Evolutionary conservation across 768 basidiomycete genomes (phyloP).

Genomic region (Coprinopsis marcescibilis): DNA sequence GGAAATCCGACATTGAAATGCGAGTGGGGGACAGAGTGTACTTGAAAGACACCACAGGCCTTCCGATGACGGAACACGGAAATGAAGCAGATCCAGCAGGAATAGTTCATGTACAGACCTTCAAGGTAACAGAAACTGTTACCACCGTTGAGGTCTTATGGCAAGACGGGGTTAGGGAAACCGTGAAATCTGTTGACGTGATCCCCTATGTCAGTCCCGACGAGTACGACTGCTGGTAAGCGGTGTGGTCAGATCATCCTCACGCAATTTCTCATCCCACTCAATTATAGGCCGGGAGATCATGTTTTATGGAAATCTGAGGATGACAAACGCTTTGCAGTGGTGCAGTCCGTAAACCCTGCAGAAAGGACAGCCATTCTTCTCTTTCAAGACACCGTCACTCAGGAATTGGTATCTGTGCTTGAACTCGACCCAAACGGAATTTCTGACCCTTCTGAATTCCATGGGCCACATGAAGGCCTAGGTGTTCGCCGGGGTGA

Average conservation of each 20-base stretch:
- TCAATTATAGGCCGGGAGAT: constrained; percentile 73
- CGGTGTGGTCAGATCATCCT: constrained; percentile 3
- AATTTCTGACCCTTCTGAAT: constrained; percentile 42
- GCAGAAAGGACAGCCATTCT: constrained; percentile 65
- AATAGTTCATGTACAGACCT: constrained; percentile 46
- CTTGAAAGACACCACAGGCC: constrained; percentile 43
- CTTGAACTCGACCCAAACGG: constrained; percentile 90
- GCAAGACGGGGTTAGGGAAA: constrained; percentile 79
- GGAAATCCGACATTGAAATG: constrained; percentile 55
- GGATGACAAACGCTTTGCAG: constrained; percentile 55
- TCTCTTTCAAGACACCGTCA: constrained; percentile 47
- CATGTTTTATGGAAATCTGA: constrained; percentile 82
- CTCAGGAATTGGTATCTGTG: constrained; percentile 65
- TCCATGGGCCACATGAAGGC: constrained; percentile 43
- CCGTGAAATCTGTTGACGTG: constrained; percentile 52
- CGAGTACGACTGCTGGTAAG: constrained; percentile 88
- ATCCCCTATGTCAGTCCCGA: constrained; percentile 85
- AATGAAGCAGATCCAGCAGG: constrained; percentile 39
- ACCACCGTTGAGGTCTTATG: constrained; percentile 73
- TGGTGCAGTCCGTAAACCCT: constrained; percentile 77
- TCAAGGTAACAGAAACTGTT: constrained; percentile 63
- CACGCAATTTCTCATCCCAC: constrained; percentile 10
- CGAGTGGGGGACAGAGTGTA: constrained; percentile 69
- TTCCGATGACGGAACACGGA: constrained; percentile 59
- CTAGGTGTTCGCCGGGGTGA: constrained; percentile 82